Base-by-base conservation (phyloP, 2,329 filamentous ascomycete species). In the Purpureocillium lavendulum region DNA sequence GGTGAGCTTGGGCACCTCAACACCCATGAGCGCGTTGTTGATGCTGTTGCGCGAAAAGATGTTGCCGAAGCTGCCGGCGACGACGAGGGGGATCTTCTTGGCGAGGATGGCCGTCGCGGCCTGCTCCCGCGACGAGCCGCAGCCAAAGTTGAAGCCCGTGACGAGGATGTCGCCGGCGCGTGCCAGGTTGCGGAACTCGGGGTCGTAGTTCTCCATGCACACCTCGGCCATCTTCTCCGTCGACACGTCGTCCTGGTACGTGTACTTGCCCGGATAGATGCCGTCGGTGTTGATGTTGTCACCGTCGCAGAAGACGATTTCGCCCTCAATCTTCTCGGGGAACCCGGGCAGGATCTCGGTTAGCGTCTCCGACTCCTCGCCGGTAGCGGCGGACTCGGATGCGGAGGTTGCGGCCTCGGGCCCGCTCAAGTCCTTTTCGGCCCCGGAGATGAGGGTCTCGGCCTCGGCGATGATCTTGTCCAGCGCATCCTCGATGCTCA, bases 251-350 rank as follows among this genome's bases (percentile, higher is more conserved):
- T 97, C 89, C 57, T 94, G 87, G 62, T 97, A 97, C 0, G 89
- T 96, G 60, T 87, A 6, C n/a, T 7, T 12, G 29, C 29, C 4
- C 11, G 12, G 21, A 10, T 97, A 97, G 58, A 97, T 95, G 39
- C 76, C 82, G 55, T 97, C 90, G 0, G 90, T 97, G 64, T 92
- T 86, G 58, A 96, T 78, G 63, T 94, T 94, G 48, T 74, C 68
- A 1, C 76, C 78, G 52, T 95, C 86, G 56, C 78, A 86, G 62
- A 92, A 95, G 35, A 94, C 71, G 42, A 97, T 94, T 60, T 96
- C 87, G 16, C 90, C 90, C 8, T 72, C 69, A 12, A 97, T 78
- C 45, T 79, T 80, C 50, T 88, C 83, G 0, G 89, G 88, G 58
- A 97, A 96, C 29, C 88, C 88, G 6, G 40, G 32, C 11, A 45